Evolutionary conservation across 1,139 yeast species (phyloP).

Genomic region (Spencermartinsiella ligniputridi): DNA sequence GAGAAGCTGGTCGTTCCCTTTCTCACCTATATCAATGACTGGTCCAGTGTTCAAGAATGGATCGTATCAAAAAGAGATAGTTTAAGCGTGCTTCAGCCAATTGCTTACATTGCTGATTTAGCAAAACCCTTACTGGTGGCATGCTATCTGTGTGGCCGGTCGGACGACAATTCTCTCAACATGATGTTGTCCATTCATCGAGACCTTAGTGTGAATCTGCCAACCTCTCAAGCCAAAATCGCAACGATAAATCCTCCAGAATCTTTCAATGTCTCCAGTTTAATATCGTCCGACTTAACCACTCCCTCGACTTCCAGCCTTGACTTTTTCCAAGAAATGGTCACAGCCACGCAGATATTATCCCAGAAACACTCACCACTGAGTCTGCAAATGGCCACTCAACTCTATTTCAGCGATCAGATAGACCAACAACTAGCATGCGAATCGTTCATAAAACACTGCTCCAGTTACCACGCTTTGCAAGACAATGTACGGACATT

Average conservation of each 20-base stretch:
- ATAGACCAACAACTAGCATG: neutral
- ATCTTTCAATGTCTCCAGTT: neutral
- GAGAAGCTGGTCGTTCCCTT: constrained; percentile 23
- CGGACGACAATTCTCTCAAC: constrained; percentile 5
- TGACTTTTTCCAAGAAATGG: constrained; percentile 9
- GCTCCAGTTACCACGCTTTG: neutral
- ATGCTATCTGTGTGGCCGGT: constrained; percentile 16
- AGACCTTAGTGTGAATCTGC: constrained; percentile 3
- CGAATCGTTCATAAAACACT: neutral
- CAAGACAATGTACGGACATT: neutral
- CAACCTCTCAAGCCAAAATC: neutral
- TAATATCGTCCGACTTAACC: neutral
- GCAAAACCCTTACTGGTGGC: constrained; percentile 15
- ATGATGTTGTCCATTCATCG: constrained; percentile 3
- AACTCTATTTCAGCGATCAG: constrained; percentile 1
- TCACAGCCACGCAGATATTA: constrained; percentile 9
- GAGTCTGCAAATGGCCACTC: neutral
- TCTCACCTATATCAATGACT: constrained; percentile 16
- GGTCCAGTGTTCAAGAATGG: constrained; percentile 20
- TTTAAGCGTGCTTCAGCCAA: constrained; percentile 7
- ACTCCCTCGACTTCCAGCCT: neutral
- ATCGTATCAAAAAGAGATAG: constrained; percentile 8
- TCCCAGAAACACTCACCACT: constrained; percentile 2
- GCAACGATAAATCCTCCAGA: neutral
- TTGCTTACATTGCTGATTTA: constrained; percentile 11